Base-by-base conservation (phyloP, 306 rosid species). In the Ormosia semicastrata region DNA sequence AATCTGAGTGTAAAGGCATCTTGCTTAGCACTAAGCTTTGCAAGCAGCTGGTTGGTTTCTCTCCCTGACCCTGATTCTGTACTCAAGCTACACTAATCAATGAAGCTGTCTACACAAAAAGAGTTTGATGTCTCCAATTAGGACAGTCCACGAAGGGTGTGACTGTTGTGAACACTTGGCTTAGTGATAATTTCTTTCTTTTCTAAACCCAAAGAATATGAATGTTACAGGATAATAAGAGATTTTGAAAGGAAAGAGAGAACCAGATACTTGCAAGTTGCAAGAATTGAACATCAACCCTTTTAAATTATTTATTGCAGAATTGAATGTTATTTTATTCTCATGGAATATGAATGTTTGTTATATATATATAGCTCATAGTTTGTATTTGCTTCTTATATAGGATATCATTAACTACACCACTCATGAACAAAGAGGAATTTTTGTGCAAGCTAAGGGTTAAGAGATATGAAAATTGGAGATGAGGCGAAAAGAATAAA, bases 241-340 rank as follows among this genome's bases (percentile, higher is more conserved):
- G 43, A 54, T 43, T 74, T 54, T 32, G 60, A 36, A 54, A 44
- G 24, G 15, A 73, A 66, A 62, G 41, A 64, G 3, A 18, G 81
- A 75, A 81, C 60, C 75, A 36, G 81, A 74, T 81, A 13, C 85
- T 56, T 74, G 37, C 71, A 81, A 81, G 70, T 74, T 75, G 76
- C 33, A 69, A 53, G 75, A 65, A 73, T 81, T 15, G 43, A 72
- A 72, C 49, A 52, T 29, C 67, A 6, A 52, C 47, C 74, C 57
- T 14, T 63, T 63, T 41, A 10, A 6, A 58, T 11, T 63, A 8
- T 65, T 50, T 2, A 68, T 30, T 11, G 36, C 60, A 50, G 7
- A 29, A 18, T 66, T 52, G 17, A 50, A 5, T 18, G 24, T 29
- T 40, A 12, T 10, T 77, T 52, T 66, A 12, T 52, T 75, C 15